These are phyloP conservation scores for Annona cherimola DNA, from an alignment of 164 flowering plant genomes.

Conservation along the genomic window DNA sequence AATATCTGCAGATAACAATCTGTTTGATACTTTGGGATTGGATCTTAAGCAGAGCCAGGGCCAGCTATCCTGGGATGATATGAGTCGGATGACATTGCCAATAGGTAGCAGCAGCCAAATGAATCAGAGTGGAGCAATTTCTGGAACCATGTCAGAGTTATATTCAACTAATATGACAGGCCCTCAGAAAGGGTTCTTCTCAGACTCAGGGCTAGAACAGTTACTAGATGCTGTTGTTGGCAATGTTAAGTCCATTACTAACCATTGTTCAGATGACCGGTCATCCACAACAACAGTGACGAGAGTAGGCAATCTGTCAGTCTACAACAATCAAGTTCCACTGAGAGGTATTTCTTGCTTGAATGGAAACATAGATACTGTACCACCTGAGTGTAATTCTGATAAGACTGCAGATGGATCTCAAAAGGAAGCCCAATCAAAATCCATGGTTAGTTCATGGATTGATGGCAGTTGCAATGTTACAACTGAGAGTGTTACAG, in stretches of 20 bases:
- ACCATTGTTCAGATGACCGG: conserved; percentile 37
- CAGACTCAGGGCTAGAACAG: conserved; percentile 56
- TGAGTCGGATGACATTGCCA: conserved; percentile 25
- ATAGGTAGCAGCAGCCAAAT: conserved; percentile 16
- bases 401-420: conserved; percentile 20
- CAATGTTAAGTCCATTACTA: conserved; percentile 21
- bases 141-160: conserved; percentile 37
- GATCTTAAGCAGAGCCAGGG: conserved; percentile 22
- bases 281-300: conserved; percentile 35
- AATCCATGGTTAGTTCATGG: conserved; percentile 47
- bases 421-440: conserved; percentile 34
- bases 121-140: conserved; percentile 17
- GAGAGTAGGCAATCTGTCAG: conserved; percentile 30
- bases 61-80: conserved; percentile 36
- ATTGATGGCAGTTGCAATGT: conserved; percentile 56
- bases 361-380: conserved; percentile 21
- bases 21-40: conserved; percentile 31
- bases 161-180: conserved; percentile 23
- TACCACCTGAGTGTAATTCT: conserved; percentile 18
- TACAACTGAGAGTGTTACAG: conserved; percentile 24
- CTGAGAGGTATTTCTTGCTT: conserved; percentile 23
- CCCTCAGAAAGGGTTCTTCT: conserved; percentile 46
- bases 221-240: conserved; percentile 34
- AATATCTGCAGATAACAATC: conserved; percentile 21
- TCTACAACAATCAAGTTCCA: conserved; percentile 27